These are phyloP conservation scores for Acephala macrosclerotiorum DNA, from an alignment of 2,329 filamentous ascomycete genomes.

Conservation along the genomic window DNA sequence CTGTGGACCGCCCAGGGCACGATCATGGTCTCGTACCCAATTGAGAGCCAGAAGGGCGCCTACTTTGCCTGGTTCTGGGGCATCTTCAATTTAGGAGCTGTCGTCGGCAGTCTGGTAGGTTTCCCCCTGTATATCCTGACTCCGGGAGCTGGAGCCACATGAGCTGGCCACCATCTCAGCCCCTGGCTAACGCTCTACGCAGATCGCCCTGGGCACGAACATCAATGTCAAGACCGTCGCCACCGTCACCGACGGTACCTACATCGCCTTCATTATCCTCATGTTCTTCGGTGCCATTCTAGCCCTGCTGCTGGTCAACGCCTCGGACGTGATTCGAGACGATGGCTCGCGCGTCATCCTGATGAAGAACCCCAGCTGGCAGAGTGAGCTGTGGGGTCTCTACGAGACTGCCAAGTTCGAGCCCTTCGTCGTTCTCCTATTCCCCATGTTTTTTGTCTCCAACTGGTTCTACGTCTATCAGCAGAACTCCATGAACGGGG, in stretches of 20 bases:
- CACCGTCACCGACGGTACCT: slow-evolving; percentile 78
- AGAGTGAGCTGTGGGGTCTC: slow-evolving; percentile 78
- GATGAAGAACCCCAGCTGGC: slow-evolving; percentile 91
- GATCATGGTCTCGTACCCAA: slow-evolving; percentile 90
- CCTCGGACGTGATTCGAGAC: slow-evolving; percentile 73
- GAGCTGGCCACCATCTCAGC: not conserved
- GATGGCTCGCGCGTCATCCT: slow-evolving; percentile 84
- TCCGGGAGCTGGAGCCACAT: not conserved
- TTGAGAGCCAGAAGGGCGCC: slow-evolving; percentile 81
- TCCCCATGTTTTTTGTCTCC: slow-evolving; percentile 82
- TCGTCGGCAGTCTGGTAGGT: slow-evolving; percentile 75
- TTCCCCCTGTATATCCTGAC: not conserved
- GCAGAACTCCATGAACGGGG: slow-evolving; percentile 75
- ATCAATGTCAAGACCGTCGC: slow-evolving; percentile 60
- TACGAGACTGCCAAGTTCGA: slow-evolving; percentile 75
- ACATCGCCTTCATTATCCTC: slow-evolving; percentile 86
- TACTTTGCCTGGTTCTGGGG: slow-evolving; percentile 95
- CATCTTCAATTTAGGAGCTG: slow-evolving; percentile 91
- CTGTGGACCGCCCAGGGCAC: slow-evolving; percentile 85
- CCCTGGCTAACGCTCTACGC: slow-evolving; percentile 18
- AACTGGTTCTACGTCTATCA: slow-evolving; percentile 86
- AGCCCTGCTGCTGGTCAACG: slow-evolving; percentile 74
- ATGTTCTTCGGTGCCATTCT: slow-evolving; percentile 76
- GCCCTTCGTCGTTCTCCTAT: slow-evolving; percentile 76
- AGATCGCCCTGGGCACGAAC: slow-evolving; percentile 78